Percentiles rank a stretch among this genome's conserved stretches.
These are phyloP conservation scores for Rossbeevera mucosa DNA, from an alignment of 768 basidiomycete species.

Conservation along the genomic window DNA sequence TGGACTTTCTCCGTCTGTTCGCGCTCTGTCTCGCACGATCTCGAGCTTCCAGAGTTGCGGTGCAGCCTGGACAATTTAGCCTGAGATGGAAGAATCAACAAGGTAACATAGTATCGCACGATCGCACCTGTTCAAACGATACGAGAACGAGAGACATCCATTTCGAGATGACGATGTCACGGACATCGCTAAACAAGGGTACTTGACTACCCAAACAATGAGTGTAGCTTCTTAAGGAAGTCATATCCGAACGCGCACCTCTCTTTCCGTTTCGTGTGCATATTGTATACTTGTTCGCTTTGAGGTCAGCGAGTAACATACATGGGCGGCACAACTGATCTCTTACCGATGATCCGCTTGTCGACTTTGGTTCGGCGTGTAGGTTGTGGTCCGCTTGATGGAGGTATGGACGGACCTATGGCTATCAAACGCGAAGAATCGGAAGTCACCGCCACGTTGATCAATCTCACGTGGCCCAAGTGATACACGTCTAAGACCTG, in stretches of 20 bases:
- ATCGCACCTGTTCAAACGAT: conserved; percentile 25
- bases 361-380: conserved; percentile 44
- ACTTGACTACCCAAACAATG: conserved; percentile 37
- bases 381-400: conserved; percentile 40
- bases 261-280: conserved; percentile 42
- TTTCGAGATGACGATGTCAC: conserved; percentile 46
- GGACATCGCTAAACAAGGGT: conserved; percentile 49
- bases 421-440: conserved; percentile 43
- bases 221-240: neutral
- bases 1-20: conserved; percentile 27
- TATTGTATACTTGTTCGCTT: conserved; percentile 43
- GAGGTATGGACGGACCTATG: conserved; percentile 42
- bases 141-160: conserved; percentile 42
- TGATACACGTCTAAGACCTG: conserved; percentile 39
- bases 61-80: conserved; percentile 42
- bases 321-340: neutral
- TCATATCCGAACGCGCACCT: conserved; percentile 33
- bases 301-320: conserved; percentile 3
- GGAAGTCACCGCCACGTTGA: conserved; percentile 47
- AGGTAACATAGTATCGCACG: neutral
- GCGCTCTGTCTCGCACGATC: conserved; percentile 45
- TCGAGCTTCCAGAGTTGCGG: conserved; percentile 77
- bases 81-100: neutral
- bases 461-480: conserved; percentile 41
- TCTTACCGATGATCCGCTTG: conserved; percentile 48